Percentiles rank a stretch among this genome's conserved stretches.
phyloP scores from a whole-genome alignment of 176 grass and related monocot genomes.

The Lolium rigidum region DNA sequence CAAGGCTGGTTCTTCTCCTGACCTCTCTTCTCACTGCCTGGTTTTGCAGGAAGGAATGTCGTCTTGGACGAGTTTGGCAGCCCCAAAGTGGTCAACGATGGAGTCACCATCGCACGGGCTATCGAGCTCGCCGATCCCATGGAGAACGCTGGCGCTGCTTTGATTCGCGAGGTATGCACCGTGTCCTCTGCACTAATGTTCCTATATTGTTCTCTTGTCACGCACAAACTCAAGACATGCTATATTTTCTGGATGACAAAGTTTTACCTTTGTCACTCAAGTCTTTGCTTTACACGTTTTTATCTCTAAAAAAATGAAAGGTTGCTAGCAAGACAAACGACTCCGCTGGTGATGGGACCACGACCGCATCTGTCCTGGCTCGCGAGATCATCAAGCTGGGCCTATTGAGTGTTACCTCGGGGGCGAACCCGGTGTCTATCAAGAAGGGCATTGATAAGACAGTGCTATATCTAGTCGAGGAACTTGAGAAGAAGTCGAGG shows the following conservation, averaged over 20 bases:
- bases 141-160: slow-evolving; percentile 88
- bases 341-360: slow-evolving; percentile 87
- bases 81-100: slow-evolving; percentile 91
- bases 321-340: slow-evolving; percentile 98
- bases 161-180: slow-evolving; percentile 80
- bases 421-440: slow-evolving; percentile 88
- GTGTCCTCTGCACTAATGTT: neutral
- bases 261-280: neutral
- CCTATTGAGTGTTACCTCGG: slow-evolving; percentile 78
- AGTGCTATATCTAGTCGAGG: slow-evolving; percentile 64
- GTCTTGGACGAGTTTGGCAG: slow-evolving; percentile 92
- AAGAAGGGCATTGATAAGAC: slow-evolving; percentile 98
- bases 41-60: slow-evolving; percentile 79
- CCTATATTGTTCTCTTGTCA: neutral
- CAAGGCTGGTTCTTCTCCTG: neutral
- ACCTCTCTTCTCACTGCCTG: neutral
- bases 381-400: slow-evolving; percentile 91
- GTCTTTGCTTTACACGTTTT: neutral
- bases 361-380: slow-evolving; percentile 87
- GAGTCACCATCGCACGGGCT: slow-evolving; percentile 84
- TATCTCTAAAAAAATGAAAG: slow-evolving; percentile 43
- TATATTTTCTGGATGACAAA: neutral
- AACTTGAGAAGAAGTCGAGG: slow-evolving; percentile 88
- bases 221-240: neutral
- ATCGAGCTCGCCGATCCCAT: slow-evolving; percentile 94